Evolutionary conservation across 2,329 filamentous ascomycete species (phyloP), one percentile per base, ranked within the genome.

Genomic region (Phaeoacremonium minimum): DNA sequence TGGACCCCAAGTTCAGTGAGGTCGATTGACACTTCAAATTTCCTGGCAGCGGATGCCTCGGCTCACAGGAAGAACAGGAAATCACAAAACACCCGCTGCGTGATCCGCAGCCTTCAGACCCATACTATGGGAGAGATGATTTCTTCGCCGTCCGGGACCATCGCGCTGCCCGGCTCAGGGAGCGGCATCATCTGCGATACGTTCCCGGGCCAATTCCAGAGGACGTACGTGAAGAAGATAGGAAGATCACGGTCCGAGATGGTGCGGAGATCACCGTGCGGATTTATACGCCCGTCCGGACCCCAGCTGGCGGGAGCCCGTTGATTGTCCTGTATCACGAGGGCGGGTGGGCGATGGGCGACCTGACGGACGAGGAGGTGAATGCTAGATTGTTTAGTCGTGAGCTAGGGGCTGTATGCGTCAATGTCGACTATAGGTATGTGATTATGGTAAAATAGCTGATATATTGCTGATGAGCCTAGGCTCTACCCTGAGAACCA

Each of bases 401-500:
- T 11, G 50, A 55, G 4, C 18, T 66, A 9, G 60, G 58, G 3
- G 65, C 59, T 14, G 55, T 65, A 4, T 61, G 60, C n/a, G 54
- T 70, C 6, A 64, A 60, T 44, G 56, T 67, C 8, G 56, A 58
- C 15, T 69, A 70, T 41, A 55, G 66, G 40, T 52, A 31, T 37
- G 51, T n/a, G n/a, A n/a, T n/a, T n/a, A n/a, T n/a, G n/a, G n/a
- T n/a, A n/a, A n/a, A n/a, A n/a, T n/a, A n/a, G n/a, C n/a, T n/a
- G n/a, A n/a, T n/a, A n/a, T n/a, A n/a, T n/a, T n/a, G n/a, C n/a
- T n/a, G n/a, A n/a, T n/a, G n/a, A n/a, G n/a, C n/a, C n/a, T 33
- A 51, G 58, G 20, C 56, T 72, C 13, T 66, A 66, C 2, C 69
- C 69, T 0, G 63, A 73, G 38, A 44, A 66, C 43, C 58, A 58